Base-by-base conservation (phyloP, 108 stramenopile species). In the Epipyxis sp. region DNA sequence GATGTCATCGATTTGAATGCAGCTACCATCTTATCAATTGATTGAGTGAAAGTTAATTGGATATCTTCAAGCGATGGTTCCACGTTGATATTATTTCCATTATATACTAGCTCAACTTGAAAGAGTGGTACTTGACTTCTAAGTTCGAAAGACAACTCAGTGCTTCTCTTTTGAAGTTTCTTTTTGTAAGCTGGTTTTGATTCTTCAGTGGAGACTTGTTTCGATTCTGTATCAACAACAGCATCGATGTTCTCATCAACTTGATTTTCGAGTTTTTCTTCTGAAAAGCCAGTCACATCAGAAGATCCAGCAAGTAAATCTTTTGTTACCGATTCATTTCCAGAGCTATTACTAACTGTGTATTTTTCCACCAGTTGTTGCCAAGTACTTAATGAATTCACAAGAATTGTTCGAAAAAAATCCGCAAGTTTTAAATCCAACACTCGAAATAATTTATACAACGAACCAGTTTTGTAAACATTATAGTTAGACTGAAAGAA, bases 361-460 rank as follows among this genome's bases (percentile, higher is more conserved):
- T 68, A 77, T 27, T 40, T 32, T 6, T 3, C 25, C 62, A 85
- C 68, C 44, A 85, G 43, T 27, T 16, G 16, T 0, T 40, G 41
- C 77, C 78, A 85, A 10, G 68, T 69, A 37, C 44, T 10, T 50
- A 87, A 41, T 29, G 82, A 84, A 32, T 40, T 1, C 13, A 32
- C 41, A 37, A 86, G 69, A 20, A 77, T 42, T 0, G 44, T 57
- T 1, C 87, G 77, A 37, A 89, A 30, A 42, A 74, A 74, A 39
- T 13, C 43, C 32, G 32, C 44, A 13, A 74, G 20, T 42, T 74
- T 46, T 32, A 74, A 35, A 86, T 87, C 54, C 86, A 83, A 25
- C 86, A 85, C 84, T 86, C 86, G 40, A 84, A 77, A 45, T 82
- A 87, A 35, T 79, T 84, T 44, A 86, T 69, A 34, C 86, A 69